Percentiles rank a stretch among this genome's conserved stretches.
phyloP scores from a whole-genome alignment of 169 alveolate genomes.

The Hepatocystis sp. region DNA sequence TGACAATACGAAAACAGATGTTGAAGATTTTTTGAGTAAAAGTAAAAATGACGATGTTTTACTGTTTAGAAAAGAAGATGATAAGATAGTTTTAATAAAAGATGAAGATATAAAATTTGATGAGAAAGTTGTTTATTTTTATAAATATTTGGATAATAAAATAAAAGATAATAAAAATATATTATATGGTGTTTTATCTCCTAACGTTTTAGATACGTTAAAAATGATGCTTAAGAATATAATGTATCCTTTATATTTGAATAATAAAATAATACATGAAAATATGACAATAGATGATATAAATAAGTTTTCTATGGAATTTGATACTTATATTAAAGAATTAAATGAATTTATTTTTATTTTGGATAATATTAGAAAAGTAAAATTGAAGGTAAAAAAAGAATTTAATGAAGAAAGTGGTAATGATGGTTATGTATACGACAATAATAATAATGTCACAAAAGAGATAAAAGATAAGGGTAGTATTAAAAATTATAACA shows the following conservation, averaged over 20 bases:
- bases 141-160: slow-evolving; percentile 22
- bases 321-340: slow-evolving; percentile 72
- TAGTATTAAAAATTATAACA: not conserved
- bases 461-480: not conserved
- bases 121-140: slow-evolving; percentile 64
- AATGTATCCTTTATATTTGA: slow-evolving; percentile 54
- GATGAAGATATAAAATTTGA: slow-evolving; percentile 75
- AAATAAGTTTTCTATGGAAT: slow-evolving; percentile 65
- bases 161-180: slow-evolving; percentile 37
- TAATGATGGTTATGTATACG: not conserved
- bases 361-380: slow-evolving; percentile 65
- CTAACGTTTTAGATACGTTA: slow-evolving; percentile 72
- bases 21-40: slow-evolving; percentile 40
- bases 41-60: slow-evolving; percentile 38
- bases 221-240: slow-evolving; percentile 54
- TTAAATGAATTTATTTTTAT: slow-evolving; percentile 66
- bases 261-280: slow-evolving; percentile 35
- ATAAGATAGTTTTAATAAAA: slow-evolving; percentile 48
- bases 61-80: slow-evolving; percentile 35
- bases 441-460: not conserved
- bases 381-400: slow-evolving; percentile 37
- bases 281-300: slow-evolving; percentile 44
- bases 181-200: slow-evolving; percentile 64
- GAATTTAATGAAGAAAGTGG: slow-evolving; percentile 25
- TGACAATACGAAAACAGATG: slow-evolving; percentile 33